A percentile compares a stretch with the other conserved stretches of the same genome.
Conservation (phyloP, 495 filamentous ascomycete species). For the Sabuloglossum arenarium region DNA sequence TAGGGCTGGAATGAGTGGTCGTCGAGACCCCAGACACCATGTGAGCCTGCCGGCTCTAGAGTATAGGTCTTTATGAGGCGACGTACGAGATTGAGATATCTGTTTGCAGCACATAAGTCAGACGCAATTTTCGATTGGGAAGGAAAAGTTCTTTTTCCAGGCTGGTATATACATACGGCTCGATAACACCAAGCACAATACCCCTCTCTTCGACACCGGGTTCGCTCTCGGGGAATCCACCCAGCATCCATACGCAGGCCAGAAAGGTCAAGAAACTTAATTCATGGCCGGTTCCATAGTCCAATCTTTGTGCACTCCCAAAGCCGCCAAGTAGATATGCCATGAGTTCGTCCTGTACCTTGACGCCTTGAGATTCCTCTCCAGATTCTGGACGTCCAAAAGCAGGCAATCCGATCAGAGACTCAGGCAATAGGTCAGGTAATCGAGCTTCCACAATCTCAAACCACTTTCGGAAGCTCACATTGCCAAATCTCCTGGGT, state of each 20-base stretch:
- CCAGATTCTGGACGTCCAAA: conserved; percentile 8
- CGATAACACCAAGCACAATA: conserved; percentile 61
- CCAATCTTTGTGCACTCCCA: conserved; percentile 71
- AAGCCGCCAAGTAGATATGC: conserved; percentile 73
- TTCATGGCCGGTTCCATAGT: conserved; percentile 95
- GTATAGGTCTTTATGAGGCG: conserved; percentile 78
- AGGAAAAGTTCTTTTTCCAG: neutral
- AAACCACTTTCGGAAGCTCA: conserved; percentile 72
- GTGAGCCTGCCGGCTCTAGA: conserved; percentile 85
- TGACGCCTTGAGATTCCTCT: neutral
- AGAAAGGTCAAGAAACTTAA: conserved; percentile 86
- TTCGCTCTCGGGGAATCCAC: conserved; percentile 40
- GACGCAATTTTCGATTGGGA: neutral
- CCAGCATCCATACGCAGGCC: conserved; percentile 75
- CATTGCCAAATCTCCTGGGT: conserved; percentile 77
- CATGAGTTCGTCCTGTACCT: conserved; percentile 36
- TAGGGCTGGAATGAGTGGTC: conserved; percentile 96
- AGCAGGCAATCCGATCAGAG: conserved; percentile 32
- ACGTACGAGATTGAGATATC: conserved; percentile 69
- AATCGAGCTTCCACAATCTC: conserved; percentile 38
- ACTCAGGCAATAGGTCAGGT: conserved; percentile 34
- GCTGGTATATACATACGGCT: conserved; percentile 36
- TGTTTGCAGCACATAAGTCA: conserved; percentile 11
- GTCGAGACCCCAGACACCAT: conserved; percentile 92
- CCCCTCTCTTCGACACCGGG: conserved; percentile 34